Evolutionary conservation across 1,139 yeast species (phyloP).

Genomic region (Lodderomyces theae): DNA sequence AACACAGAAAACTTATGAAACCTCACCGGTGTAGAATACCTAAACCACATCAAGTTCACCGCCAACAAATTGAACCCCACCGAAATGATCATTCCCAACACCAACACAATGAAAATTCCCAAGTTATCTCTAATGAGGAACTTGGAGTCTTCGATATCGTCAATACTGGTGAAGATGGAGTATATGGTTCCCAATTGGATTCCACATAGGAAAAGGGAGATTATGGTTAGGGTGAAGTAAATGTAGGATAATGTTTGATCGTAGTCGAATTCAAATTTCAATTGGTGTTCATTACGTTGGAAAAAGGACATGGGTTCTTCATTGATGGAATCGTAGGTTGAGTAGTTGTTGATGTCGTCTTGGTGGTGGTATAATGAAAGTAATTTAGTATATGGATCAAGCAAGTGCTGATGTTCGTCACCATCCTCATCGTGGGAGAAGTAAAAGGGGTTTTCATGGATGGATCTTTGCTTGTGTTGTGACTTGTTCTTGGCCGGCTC

Average conservation of each 20-base stretch:
- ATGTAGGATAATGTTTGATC: slow-evolving; percentile 37
- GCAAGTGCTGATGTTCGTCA: neutral
- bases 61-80: slow-evolving; percentile 34
- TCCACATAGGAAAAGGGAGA: slow-evolving; percentile 41
- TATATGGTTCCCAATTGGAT: slow-evolving; percentile 44
- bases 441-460: slow-evolving; percentile 11
- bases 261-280: slow-evolving; percentile 31
- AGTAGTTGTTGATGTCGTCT: slow-evolving; percentile 1
- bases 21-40: slow-evolving; percentile 27
- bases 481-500: slow-evolving; percentile 4
- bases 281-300: slow-evolving; percentile 20
- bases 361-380: slow-evolving; percentile 10
- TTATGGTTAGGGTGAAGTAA: slow-evolving; percentile 35
- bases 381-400: slow-evolving; percentile 15
- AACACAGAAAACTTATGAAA: slow-evolving; percentile 28
- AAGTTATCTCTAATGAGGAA: slow-evolving; percentile 31
- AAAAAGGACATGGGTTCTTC: slow-evolving; percentile 27
- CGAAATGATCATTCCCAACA: slow-evolving; percentile 34
- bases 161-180: slow-evolving; percentile 28
- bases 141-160: slow-evolving; percentile 20
- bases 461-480: neutral
- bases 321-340: slow-evolving; percentile 32
- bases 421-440: slow-evolving; percentile 4
- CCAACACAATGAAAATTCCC: slow-evolving; percentile 32
- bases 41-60: slow-evolving; percentile 29